phyloP scores from a whole-genome alignment of 495 filamentous ascomycete genomes.

The Talaromyces ruber region DNA sequence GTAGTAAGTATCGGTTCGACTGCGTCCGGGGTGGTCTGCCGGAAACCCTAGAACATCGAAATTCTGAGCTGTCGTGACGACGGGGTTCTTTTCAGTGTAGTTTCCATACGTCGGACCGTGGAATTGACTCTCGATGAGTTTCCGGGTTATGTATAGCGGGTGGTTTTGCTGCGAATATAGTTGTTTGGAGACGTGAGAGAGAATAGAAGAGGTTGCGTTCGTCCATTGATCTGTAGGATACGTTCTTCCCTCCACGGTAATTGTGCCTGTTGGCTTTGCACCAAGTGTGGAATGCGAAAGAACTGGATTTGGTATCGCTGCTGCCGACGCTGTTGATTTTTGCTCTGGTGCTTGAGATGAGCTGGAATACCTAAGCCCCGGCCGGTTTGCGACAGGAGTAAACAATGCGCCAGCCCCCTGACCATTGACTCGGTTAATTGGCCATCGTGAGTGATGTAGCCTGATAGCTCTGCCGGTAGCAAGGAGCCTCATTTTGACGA shows the following conservation, averaged over 20 bases:
- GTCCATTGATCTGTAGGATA: slow-evolving; percentile 76
- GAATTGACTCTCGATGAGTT: slow-evolving; percentile 88
- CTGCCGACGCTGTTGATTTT: slow-evolving; percentile 4
- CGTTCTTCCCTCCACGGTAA: slow-evolving; percentile 49
- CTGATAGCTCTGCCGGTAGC: slow-evolving; percentile 39
- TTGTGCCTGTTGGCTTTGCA: slow-evolving; percentile 6
- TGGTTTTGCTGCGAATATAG: slow-evolving; percentile 85
- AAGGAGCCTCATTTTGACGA: slow-evolving; percentile 30
- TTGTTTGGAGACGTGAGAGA: slow-evolving; percentile 60
- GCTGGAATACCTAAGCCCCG: slow-evolving; percentile 29
- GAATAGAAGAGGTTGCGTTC: slow-evolving; percentile 70
- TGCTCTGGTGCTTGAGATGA: slow-evolving; percentile 19
- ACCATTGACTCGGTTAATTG: slow-evolving; percentile 18
- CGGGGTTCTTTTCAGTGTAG: slow-evolving; percentile 69
- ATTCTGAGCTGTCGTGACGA: slow-evolving; percentile 82
- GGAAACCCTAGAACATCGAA: slow-evolving; percentile 94
- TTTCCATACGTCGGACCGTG: slow-evolving; percentile 60
- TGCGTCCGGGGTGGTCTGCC: slow-evolving; percentile 79
- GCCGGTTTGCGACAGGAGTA: slow-evolving; percentile 8
- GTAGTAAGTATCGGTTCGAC: slow-evolving; percentile 90
- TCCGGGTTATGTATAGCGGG: slow-evolving; percentile 80
- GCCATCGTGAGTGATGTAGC: slow-evolving; percentile 30
- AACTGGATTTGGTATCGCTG: slow-evolving; percentile 8
- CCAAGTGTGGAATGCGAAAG: slow-evolving; percentile 3
- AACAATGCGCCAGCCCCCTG: slow-evolving; percentile 13